Conservation (phyloP, 129 eudicot genomes). For the Tagetes patula region DNA sequence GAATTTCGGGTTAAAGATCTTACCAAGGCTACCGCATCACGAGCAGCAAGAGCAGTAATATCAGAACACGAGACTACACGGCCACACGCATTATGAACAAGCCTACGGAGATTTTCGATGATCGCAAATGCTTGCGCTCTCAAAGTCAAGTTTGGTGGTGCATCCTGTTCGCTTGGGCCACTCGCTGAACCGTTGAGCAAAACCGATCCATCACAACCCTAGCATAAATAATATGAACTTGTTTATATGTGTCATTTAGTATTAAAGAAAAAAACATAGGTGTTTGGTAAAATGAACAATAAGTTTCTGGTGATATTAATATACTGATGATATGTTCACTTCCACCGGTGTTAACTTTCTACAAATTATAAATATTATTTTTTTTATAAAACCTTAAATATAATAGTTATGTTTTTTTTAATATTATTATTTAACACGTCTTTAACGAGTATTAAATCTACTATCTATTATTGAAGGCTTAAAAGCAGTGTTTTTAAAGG, state of each 20-base stretch:
- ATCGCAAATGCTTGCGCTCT: conserved; percentile 48
- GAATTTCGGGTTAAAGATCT: neutral
- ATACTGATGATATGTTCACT: no score
- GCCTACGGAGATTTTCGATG: conserved; percentile 48
- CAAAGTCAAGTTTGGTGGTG: conserved; percentile 58
- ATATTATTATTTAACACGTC: no score
- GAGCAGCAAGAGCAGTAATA: conserved; percentile 54
- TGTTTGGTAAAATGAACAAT: no score
- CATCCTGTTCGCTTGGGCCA: conserved; percentile 56
- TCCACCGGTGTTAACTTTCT: no score
- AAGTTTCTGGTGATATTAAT: no score
- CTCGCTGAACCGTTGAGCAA: conserved; percentile 61
- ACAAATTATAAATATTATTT: no score
- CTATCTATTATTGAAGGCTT: no score
- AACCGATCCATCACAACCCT: conserved; percentile 73
- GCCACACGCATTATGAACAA: conserved; percentile 41
- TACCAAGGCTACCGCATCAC: conserved; percentile 56
- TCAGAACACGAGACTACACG: conserved; percentile 51
- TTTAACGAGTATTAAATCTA: no score
- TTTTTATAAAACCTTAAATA: no score
- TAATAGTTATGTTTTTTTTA: no score
- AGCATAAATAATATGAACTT: neutral
- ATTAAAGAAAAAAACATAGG: neutral
- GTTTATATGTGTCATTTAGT: neutral
- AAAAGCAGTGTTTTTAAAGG: no score